Evolutionary conservation across 805 yeast genomes (phyloP), one percentile per base, ranked within the genome.

Genomic region (Grigorovia yakushimaensis): DNA sequence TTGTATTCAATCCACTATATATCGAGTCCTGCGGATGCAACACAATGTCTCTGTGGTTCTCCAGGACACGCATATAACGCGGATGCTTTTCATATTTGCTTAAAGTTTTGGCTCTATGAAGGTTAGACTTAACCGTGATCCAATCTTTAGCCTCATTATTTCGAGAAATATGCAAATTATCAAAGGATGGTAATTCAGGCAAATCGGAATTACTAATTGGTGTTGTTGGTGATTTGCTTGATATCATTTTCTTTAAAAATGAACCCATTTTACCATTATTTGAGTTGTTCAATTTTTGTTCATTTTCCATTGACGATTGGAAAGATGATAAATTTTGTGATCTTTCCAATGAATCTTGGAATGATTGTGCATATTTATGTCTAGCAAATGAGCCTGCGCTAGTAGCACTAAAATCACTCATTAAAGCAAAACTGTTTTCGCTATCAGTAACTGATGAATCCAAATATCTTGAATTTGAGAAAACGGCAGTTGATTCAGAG

Each of bases 331-430:
- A 27, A 38, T 22, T 20, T 21, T 45, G 47, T n/a, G 46, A 44
- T 30, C 56, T 55, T 38, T 62, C 60, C 19, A 59, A 43, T 22
- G 67, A 57, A 41, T 59, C 61, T 9, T 55, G 51, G 47, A 65
- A 60, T 11, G 68, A 60, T 47, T 66, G 67, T 35, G 80, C 81
- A 58, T 69, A 72, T 55, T 76, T 82, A 61, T 87, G 94, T 58
- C 95, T 75, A 42, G 81, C 79, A 49, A 80, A 79, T 27, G 94
- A 84, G 0, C 94, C 95, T 1, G 95, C 95, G 52, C 93, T 82
- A 0, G 95, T 84, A 4, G 95, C 95, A 67, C 93, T 84, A 51
- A 84, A 74, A 61, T 85, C 93, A 35, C 77, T 73, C 65, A 73
- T 62, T 9, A 70, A 59, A 2, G 77, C 70, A 24, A 73, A 65